Conservation (phyloP, 305 asterid species). For the Plantago coronopus region DNA sequence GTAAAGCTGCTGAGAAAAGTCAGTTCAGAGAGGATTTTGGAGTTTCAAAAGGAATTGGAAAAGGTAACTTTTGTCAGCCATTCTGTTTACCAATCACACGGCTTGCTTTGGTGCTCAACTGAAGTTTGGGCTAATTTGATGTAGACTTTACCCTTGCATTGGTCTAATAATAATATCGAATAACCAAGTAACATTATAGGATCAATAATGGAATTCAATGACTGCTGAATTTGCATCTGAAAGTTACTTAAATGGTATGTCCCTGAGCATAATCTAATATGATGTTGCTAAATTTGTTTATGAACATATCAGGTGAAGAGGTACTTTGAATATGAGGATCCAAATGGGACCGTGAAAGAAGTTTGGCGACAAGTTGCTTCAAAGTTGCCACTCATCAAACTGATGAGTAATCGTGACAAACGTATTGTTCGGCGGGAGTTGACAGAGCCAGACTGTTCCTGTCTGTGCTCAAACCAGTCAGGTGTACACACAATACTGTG, state of each 20-base stretch:
- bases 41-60: slow-evolving; percentile 69
- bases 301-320: slow-evolving; percentile 53
- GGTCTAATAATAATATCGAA: not conserved
- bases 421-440: slow-evolving; percentile 39
- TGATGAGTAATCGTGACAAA: slow-evolving; percentile 46
- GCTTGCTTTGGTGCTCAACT: not conserved
- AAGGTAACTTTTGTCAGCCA: slow-evolving; percentile 51
- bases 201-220: not conserved
- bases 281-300: not conserved
- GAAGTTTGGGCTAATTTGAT: not conserved
- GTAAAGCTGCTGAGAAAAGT: slow-evolving; percentile 64
- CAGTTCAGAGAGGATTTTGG: slow-evolving; percentile 54
- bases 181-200: not conserved
- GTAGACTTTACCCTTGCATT: not conserved
- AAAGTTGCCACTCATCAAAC: slow-evolving; percentile 65
- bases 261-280: not conserved
- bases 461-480: slow-evolving; percentile 72
- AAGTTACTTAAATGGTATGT: not conserved
- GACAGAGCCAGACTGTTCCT: slow-evolving; percentile 53
- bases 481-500: slow-evolving; percentile 45
- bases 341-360: slow-evolving; percentile 74
- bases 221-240: not conserved
- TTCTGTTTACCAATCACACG: slow-evolving; percentile 6
- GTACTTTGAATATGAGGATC: slow-evolving; percentile 77
- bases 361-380: slow-evolving; percentile 68